These are phyloP conservation scores for Curvularia sp. DNA, from an alignment of 2,329 filamentous ascomycete species.

Conservation along the genomic window DNA sequence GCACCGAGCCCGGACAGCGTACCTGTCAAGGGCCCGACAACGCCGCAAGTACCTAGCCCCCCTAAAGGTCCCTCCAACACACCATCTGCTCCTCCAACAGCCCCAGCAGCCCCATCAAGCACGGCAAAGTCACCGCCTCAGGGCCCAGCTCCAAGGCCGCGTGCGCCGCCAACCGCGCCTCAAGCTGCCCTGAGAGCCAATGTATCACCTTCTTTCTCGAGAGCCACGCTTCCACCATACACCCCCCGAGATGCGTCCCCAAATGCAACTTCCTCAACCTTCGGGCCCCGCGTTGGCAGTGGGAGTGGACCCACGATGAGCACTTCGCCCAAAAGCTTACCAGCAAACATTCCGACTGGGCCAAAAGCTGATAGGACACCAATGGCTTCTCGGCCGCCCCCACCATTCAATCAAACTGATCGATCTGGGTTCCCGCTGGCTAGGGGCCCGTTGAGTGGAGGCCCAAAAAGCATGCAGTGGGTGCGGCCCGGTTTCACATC, in stretches of 20 bases:
- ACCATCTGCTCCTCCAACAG: conserved; percentile 12
- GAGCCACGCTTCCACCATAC: conserved; percentile 36
- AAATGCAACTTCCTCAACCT: conserved; percentile 30
- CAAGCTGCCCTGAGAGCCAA: conserved; percentile 43
- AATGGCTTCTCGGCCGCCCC: conserved; percentile 40
- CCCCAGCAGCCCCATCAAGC: conserved; percentile 15
- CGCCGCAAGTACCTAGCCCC: conserved; percentile 18
- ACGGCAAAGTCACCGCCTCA: conserved; percentile 40
- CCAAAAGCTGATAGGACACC: conserved; percentile 48
- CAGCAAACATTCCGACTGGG: conserved; percentile 50
- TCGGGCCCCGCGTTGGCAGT: conserved; percentile 34
- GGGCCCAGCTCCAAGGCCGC: conserved; percentile 37
- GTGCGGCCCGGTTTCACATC: conserved; percentile 51
- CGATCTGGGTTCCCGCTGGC: conserved; percentile 37
- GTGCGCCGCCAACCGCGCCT: conserved; percentile 44
- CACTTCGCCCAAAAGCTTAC: conserved; percentile 47
- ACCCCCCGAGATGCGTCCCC: conserved; percentile 39
- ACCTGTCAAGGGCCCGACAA: conserved; percentile 23
- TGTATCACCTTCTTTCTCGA: conserved; percentile 44
- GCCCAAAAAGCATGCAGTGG: conserved; percentile 53
- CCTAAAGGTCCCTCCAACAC: conserved; percentile 11
- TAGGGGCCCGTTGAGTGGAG: conserved; percentile 43
- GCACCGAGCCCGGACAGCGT: conserved; percentile 18
- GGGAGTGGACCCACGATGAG: conserved; percentile 33
- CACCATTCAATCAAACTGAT: conserved; percentile 41